A percentile compares a stretch with the other conserved stretches of the same genome.
phyloP scores from a whole-genome alignment of 306 rosid species.

The Begonia fuchsioides region DNA sequence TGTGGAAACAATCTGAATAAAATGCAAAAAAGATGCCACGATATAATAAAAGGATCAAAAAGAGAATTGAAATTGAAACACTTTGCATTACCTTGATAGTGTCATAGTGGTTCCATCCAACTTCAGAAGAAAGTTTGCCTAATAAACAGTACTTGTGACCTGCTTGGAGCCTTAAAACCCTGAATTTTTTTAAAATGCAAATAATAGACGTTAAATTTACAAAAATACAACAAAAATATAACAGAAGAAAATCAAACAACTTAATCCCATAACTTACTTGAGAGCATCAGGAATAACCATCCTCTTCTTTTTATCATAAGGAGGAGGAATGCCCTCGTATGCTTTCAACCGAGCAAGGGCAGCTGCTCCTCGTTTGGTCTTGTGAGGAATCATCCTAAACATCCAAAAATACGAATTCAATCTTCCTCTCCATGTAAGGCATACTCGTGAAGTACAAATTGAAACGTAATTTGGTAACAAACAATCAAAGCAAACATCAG shows the following conservation, averaged over 20 bases:
- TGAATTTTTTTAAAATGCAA: conserved; percentile 1
- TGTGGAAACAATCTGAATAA: too few relatives aligned
- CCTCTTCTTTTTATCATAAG: conserved; percentile 43
- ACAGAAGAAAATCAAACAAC: not conserved
- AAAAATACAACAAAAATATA: not conserved
- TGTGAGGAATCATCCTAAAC: conserved; percentile 47
- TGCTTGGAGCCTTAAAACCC: conserved; percentile 73
- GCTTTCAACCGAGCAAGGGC: conserved; percentile 52
- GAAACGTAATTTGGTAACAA: too few relatives aligned
- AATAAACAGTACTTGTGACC: conserved; percentile 59
- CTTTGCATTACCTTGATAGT: conserved; percentile 16
- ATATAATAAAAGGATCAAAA: too few relatives aligned
- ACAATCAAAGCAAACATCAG: too few relatives aligned
- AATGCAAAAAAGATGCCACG: too few relatives aligned
- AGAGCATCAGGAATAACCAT: conserved; percentile 59
- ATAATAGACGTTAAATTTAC: not conserved
- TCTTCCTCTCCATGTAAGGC: not conserved
- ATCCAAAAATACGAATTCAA: not conserved
- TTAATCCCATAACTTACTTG: conserved; percentile 22
- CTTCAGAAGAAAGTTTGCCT: conserved; percentile 54
- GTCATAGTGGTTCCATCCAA: conserved; percentile 33
- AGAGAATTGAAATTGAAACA: too few relatives aligned
- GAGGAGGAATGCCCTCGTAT: conserved; percentile 48
- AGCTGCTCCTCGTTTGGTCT: conserved; percentile 54
- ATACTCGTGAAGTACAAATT: too few relatives aligned